phyloP scores from a whole-genome alignment of 805 yeast species.

The Kluyveromyces aestuarii region DNA sequence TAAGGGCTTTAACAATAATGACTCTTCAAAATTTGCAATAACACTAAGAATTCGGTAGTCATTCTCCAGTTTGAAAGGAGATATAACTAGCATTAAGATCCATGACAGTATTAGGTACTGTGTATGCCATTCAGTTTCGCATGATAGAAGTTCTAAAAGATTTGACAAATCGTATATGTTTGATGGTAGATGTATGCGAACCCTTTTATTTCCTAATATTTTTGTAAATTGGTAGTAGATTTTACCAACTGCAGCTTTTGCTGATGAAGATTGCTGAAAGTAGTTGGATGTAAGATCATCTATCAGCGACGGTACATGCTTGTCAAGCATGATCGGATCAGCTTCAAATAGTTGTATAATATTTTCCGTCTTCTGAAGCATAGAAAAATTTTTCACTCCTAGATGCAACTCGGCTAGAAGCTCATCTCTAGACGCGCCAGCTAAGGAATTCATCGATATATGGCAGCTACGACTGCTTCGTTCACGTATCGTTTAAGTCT shows the following conservation, averaged over 20 bases:
- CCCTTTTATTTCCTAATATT: slow-evolving; percentile 54
- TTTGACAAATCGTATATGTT: slow-evolving; percentile 42
- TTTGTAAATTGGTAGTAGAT: slow-evolving; percentile 55
- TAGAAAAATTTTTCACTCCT: slow-evolving; percentile 6
- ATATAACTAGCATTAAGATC: slow-evolving; percentile 60
- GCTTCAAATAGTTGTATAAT: slow-evolving; percentile 19
- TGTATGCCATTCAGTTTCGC: slow-evolving; percentile 35
- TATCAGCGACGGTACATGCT: slow-evolving; percentile 6
- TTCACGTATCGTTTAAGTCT: too few species aligned
- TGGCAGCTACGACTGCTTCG: too few species aligned
- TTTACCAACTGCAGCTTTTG: slow-evolving; percentile 12
- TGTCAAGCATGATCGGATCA: slow-evolving; percentile 15
- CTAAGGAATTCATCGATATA: background rate
- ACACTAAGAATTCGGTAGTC: slow-evolving; percentile 31
- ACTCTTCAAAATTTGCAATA: slow-evolving; percentile 26
- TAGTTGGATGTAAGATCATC: background rate
- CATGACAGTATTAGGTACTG: slow-evolving; percentile 51
- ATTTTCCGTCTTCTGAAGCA: slow-evolving; percentile 4
- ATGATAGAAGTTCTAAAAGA: slow-evolving; percentile 22
- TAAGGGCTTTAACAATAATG: slow-evolving; percentile 35
- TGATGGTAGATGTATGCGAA: slow-evolving; percentile 51
- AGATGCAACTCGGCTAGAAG: background rate
- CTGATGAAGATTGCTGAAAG: background rate
- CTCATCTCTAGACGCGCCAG: background rate
- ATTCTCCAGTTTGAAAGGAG: slow-evolving; percentile 58